Evolutionary conservation across 768 basidiomycete genomes (phyloP), one percentile per base, ranked within the genome.

Genomic region (Dentipellis sp.): DNA sequence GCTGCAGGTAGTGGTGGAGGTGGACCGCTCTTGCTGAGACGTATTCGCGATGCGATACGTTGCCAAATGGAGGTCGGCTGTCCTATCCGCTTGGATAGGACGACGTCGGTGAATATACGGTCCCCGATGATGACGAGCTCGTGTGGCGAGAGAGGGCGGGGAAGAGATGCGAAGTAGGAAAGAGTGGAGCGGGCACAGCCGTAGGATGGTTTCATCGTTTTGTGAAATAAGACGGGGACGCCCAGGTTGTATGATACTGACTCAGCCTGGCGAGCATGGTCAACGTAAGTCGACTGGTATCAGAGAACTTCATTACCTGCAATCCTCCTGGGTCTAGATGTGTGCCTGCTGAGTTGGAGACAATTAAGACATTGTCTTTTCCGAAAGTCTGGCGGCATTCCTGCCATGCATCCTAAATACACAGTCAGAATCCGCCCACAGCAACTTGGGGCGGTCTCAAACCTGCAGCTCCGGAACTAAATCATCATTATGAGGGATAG

Each of bases 291-390:
- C 37, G 40, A 50, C 11, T 55, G 45, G 10, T n/a, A 54, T 6
- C 10, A 23, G 14, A 55, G 10, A 49, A 14, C 46, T 50, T 74
- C 78, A 62, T 40, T 60, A 91, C 94, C 70, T 94, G 89, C 47
- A 97, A 79, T 12, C 82, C 82, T 17, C 85, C 88, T 0, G 84
- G 74, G 60, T 91, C 91, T 55, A 83, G 76, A 56, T 74, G 78
- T 22, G 91, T 88, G 1, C 95, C 94, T 0, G 92, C 92, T 17
- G 94, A 94, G 67, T 99, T 99, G 68, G 90, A 92, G 36, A 98
- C 94, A 48, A 98, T 82, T 58, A 99, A 73, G 5, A 99, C 80
- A 58, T 91, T 87, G 0, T 77, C 78, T 22, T 82, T 76, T 0
- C 89, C 90, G 63, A 98, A 97, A 0, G 79, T 76, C 45, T 77